These are phyloP conservation scores for Sergeia podlipaevii DNA, from an alignment of 208 protist species.

Conservation along the genomic window DNA sequence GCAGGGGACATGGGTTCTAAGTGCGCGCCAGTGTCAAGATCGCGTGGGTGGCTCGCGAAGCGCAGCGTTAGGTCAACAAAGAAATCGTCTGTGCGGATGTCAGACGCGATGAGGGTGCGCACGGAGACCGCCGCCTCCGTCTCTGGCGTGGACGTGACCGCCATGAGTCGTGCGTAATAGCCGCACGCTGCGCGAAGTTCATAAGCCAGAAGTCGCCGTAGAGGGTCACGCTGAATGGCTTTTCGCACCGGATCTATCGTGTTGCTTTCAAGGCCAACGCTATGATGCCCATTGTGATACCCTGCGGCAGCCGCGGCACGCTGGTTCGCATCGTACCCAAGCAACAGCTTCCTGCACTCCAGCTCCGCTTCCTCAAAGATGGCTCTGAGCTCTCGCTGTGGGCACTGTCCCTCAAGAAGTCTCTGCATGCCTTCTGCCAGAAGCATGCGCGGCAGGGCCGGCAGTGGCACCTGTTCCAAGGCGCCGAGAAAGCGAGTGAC, in stretches of 20 bases:
- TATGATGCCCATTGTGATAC: no score
- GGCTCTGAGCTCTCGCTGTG: conserved; percentile 72
- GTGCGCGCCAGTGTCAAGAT: conserved; percentile 44
- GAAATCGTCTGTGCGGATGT: conserved; percentile 60
- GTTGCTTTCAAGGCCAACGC: not conserved
- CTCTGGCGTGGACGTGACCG: conserved; percentile 43
- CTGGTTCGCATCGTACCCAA: conserved; percentile 20
- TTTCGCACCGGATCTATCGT: conserved; percentile 23
- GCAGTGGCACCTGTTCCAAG: conserved; percentile 68
- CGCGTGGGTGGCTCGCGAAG: conserved; percentile 44
- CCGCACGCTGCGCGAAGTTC: conserved; percentile 66
- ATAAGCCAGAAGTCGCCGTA: conserved; percentile 59
- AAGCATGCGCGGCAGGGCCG: conserved; percentile 73
- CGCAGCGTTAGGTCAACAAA: conserved; percentile 36
- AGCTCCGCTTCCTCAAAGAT: conserved; percentile 75
- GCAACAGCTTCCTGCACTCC: conserved; percentile 47
- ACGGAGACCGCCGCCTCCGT: conserved; percentile 38
- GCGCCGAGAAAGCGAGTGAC: conserved; percentile 49
- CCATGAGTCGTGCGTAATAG: conserved; percentile 62
- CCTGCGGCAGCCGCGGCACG: not conserved
- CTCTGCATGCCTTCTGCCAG: conserved; percentile 78
- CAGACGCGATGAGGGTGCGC: conserved; percentile 63
- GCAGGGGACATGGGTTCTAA: conserved; percentile 9
- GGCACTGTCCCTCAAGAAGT: conserved; percentile 55
- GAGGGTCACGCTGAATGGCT: conserved; percentile 46